Base-by-base conservation (phyloP, 2,329 filamentous ascomycete genomes). In the Penicillium sp. region DNA sequence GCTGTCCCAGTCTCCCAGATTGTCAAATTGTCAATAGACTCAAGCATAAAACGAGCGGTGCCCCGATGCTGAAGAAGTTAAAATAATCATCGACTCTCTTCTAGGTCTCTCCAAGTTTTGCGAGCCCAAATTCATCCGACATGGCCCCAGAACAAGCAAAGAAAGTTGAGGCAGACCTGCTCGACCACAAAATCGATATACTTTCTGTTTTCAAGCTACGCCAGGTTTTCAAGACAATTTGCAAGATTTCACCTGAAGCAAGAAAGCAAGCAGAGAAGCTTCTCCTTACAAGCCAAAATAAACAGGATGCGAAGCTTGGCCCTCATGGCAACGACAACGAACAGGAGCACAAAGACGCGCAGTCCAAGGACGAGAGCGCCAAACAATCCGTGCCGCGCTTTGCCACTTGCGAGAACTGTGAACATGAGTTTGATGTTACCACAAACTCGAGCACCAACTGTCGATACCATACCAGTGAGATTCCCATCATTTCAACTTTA, bases 391-490 rank as follows among this genome's bases (percentile, higher is more conserved):
- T 49, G 26, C 45, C 45, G 2, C 45, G 45, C 15, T 49, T n/a
- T 17, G 24, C 45, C 26, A 12, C 30, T 49, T 30, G 45, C 26
- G 24, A n/a, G 8, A 49, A 49, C 26, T 30, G 45, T 6, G 45
- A 49, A 12, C n/a, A 49, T 6, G 45, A 49, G 7, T 19, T 49
- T 30, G 45, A 49, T 17, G 26, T 49, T 4, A 30, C 26, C 10
- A 30, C 24, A 30, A 49, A 49, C 15, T 30, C 45, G 22, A 49
- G 45, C 24, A 49, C 45, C 15, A 47, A 15, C 44, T 47, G 44
- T 49, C 45, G 15, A 30, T 49, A 47, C 44, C 45, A 49, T n/a
- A 49, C 45, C n/a, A 30, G 24, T 49, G 8, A 49, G 15, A n/a
- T 9, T 30, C 4, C 26, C 12, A 17, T 10, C 8, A 6, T 12